Evolutionary conservation across 1,284 basidiomycete genomes (phyloP).

Genomic region (Takashimella tepidaria): DNA sequence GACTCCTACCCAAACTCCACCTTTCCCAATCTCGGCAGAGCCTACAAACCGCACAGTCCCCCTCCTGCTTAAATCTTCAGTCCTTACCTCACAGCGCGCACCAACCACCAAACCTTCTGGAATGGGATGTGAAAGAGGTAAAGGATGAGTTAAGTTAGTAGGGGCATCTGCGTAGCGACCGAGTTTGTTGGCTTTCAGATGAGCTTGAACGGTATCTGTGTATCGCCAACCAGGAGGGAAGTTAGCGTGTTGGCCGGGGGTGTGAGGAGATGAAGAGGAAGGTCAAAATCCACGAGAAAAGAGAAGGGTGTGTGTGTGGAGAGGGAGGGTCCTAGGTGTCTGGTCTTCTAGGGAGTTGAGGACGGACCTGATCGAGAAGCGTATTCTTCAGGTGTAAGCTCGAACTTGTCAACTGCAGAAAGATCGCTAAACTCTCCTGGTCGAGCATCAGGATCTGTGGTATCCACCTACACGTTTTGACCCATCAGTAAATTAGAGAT

Average conservation of each 20-base stretch:
- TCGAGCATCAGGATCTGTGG: slow-evolving; percentile 62
- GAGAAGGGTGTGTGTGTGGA: background rate
- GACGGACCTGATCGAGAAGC: slow-evolving; percentile 65
- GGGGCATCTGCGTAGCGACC: slow-evolving; percentile 69
- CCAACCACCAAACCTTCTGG: slow-evolving; percentile 51
- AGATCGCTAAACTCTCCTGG: slow-evolving; percentile 66
- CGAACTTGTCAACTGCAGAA: slow-evolving; percentile 86
- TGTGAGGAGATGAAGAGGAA: background rate
- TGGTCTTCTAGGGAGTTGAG: background rate
- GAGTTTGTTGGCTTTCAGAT: slow-evolving; percentile 81
- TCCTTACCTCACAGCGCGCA: slow-evolving; percentile 72
- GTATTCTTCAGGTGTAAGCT: slow-evolving; percentile 78
- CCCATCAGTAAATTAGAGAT: too few relatives aligned
- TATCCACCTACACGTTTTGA: slow-evolving; percentile 67
- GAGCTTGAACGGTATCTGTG: slow-evolving; percentile 81
- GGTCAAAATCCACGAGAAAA: background rate
- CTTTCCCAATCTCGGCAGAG: slow-evolving; percentile 65
- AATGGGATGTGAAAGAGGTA: slow-evolving; percentile 19
- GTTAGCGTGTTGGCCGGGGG: too few relatives aligned
- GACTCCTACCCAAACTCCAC: slow-evolving; percentile 75
- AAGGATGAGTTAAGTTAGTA: slow-evolving; percentile 20
- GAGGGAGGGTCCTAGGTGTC: background rate
- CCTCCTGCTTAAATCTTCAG: slow-evolving; percentile 63
- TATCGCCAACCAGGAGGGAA: too few relatives aligned
- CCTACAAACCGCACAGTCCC: slow-evolving; percentile 85